Percentiles rank a stretch among this genome's conserved stretches.
These are phyloP conservation scores for Sporisorium scitamineum DNA, from an alignment of 1,284 basidiomycete genomes.

Conservation along the genomic window DNA sequence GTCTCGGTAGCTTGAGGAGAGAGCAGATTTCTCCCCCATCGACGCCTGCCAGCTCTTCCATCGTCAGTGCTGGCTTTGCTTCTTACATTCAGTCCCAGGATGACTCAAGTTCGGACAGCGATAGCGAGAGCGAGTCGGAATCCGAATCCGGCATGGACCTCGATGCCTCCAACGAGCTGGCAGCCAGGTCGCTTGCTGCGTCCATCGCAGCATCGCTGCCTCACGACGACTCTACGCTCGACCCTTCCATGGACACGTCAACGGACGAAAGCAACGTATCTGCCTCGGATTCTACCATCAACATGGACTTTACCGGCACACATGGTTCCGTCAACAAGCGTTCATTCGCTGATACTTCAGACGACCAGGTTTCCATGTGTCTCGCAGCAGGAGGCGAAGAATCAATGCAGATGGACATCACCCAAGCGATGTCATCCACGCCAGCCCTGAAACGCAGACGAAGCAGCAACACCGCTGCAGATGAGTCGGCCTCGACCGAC, in stretches of 20 bases:
- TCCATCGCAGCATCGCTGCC: constrained; percentile 47
- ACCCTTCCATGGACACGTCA: constrained; percentile 22
- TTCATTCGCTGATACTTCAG: constrained; percentile 18
- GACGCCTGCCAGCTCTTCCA: constrained; percentile 40
- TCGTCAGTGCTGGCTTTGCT: constrained; percentile 35
- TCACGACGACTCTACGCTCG: constrained; percentile 48
- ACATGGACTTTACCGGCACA: constrained; percentile 51
- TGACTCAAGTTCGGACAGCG: constrained; percentile 38
- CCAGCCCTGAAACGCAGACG: constrained; percentile 41
- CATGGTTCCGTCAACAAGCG: constrained; percentile 46
- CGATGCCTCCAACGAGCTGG: constrained; percentile 37
- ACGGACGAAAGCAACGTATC: constrained; percentile 21
- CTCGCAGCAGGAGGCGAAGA: constrained; percentile 22
- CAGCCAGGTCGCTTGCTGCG: constrained; percentile 39
- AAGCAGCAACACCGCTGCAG: constrained; percentile 33
- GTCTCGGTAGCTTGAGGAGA: constrained; percentile 40
- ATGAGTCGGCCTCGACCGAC: constrained; percentile 29
- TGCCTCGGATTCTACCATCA: constrained; percentile 28
- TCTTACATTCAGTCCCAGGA: constrained; percentile 40
- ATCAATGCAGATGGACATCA: constrained; percentile 46
- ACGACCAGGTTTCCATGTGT: constrained; percentile 29
- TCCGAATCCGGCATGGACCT: constrained; percentile 51
- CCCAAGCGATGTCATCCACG: constrained; percentile 26
- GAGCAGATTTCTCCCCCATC: constrained; percentile 45
- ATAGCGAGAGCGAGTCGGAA: constrained; percentile 42